Evolutionary conservation across 768 basidiomycete species (phyloP), one percentile per base, ranked within the genome.

Genomic region (Kwoniella mangroviensis): DNA sequence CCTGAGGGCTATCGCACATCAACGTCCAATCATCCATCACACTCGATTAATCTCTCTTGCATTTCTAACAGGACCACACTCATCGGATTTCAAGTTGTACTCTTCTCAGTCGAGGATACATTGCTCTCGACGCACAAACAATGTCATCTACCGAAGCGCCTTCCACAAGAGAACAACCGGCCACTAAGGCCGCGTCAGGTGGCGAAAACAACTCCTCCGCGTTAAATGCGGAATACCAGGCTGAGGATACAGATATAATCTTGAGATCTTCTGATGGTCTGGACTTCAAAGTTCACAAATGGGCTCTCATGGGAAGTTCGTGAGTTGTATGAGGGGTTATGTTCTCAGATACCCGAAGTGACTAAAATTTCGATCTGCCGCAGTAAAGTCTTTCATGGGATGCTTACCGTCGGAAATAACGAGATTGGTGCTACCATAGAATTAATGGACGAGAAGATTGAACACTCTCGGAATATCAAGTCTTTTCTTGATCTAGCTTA

Each of bases 401-500:
- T 49, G 45, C 45, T 49, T 19, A 49, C 45, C 45, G 12, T 49
- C 3, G 45, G 13, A 13, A 49, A 13, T 12, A 49, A 17, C 15
- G 45, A 17, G 13, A 19, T 15, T 17, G 19, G 19, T 6, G 45
- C 45, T 49, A 49, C 45, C 45, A 17, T 49, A 13, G 12, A 40
- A 21, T n/a, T 59, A n/a, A 41, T 9, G 0, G 58, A 59, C 10
- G 19, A 19, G 19, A 42, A 19, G 2, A 59, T 59, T 9, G 58
- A 59, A 15, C 12, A 42, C 17, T 59, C 58, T n/a, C 4, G 2
- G 2, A 42, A 19, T 3, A 15, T 59, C 21, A 34, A 42, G 9
- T 21, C 21, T 12, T 59, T 59, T 42, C 58, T 59, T 40, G 58
- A 59, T 19, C 45, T 49, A 15, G 45, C 45, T 19, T 49, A 49